These are phyloP conservation scores for Plasmodium billcollinsi DNA, from an alignment of 169 alveolate species.

Conservation along the genomic window DNA sequence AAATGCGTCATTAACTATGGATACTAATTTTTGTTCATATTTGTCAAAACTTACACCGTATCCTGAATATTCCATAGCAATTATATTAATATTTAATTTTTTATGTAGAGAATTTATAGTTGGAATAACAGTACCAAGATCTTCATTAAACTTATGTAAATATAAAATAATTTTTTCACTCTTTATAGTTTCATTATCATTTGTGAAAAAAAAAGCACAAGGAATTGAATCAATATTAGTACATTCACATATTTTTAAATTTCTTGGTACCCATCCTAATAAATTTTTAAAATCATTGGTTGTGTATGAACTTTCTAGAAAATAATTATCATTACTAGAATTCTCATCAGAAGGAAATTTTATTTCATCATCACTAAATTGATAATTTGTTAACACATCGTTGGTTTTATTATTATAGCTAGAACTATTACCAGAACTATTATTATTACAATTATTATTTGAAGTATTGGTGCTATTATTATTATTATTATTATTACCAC, in stretches of 20 bases:
- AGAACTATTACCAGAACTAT: too few relatives aligned
- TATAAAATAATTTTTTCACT: slow-evolving; percentile 53
- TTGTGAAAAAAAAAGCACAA: slow-evolving; percentile 60
- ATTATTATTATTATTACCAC: too few relatives aligned
- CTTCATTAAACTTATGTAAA: slow-evolving; percentile 70
- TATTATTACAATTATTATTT: too few relatives aligned
- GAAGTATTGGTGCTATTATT: neutral
- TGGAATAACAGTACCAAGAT: slow-evolving; percentile 65
- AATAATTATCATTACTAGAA: slow-evolving; percentile 19
- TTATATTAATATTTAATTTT: slow-evolving; percentile 56
- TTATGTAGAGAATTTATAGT: slow-evolving; percentile 57
- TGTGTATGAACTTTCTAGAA: slow-evolving; percentile 63
- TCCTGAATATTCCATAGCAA: slow-evolving; percentile 76
- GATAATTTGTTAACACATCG: slow-evolving; percentile 47
- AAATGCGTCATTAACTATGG: slow-evolving; percentile 61
- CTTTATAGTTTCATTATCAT: slow-evolving; percentile 4
- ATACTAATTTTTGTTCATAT: slow-evolving; percentile 54
- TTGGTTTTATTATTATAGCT: slow-evolving; percentile 1
- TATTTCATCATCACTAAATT: slow-evolving; percentile 74
- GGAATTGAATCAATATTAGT: slow-evolving; percentile 59
- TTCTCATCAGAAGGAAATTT: slow-evolving; percentile 52
- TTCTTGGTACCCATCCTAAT: slow-evolving; percentile 76
- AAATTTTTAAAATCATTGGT: slow-evolving; percentile 71
- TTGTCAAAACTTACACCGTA: slow-evolving; percentile 65
- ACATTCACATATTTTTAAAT: slow-evolving; percentile 40